phyloP scores from a whole-genome alignment of 108 stramenopile genomes.

The Cyclotella kingstonii region DNA sequence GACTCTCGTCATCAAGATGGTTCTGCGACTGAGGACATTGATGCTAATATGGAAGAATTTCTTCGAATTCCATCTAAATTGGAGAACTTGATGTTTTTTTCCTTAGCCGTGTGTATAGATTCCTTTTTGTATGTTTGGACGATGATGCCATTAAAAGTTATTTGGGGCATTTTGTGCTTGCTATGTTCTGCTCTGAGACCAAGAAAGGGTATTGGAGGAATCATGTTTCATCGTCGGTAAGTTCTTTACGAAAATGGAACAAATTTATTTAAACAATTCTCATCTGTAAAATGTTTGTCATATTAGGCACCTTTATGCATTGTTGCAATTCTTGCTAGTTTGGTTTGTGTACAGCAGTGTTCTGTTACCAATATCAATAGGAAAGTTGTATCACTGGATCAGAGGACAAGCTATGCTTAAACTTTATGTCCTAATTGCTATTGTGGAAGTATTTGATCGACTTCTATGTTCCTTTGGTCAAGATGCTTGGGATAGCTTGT shows the following conservation, averaged over 20 bases:
- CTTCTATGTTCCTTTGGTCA: slow-evolving; percentile 94
- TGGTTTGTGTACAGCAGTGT: slow-evolving; percentile 60
- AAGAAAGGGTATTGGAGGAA: slow-evolving; percentile 23
- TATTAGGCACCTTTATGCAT: slow-evolving; percentile 80
- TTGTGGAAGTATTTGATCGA: slow-evolving; percentile 96
- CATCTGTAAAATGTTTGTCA: too few relatives aligned
- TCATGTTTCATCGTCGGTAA: slow-evolving; percentile 34
- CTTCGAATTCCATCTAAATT: slow-evolving; percentile 86
- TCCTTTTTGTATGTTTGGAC: slow-evolving; percentile 92
- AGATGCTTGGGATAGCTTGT: slow-evolving; percentile 93
- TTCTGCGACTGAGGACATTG: slow-evolving; percentile 62
- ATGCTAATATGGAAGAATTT: slow-evolving; percentile 93
- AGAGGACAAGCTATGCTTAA: slow-evolving; percentile 96
- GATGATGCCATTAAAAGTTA: slow-evolving; percentile 84
- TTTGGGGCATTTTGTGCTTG: slow-evolving; percentile 60
- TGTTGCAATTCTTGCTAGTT: slow-evolving; percentile 79
- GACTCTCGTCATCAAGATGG: slow-evolving; percentile 48
- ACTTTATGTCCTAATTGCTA: slow-evolving; percentile 95
- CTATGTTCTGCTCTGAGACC: slow-evolving; percentile 23
- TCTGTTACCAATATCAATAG: slow-evolving; percentile 82
- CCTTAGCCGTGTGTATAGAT: slow-evolving; percentile 89
- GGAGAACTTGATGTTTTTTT: slow-evolving; percentile 88
- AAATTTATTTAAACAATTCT: too few relatives aligned
- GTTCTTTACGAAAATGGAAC: too few relatives aligned
- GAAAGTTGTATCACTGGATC: slow-evolving; percentile 96